Base-by-base conservation (phyloP, 306 rosid genomes). In the Carpinus fangiana region DNA sequence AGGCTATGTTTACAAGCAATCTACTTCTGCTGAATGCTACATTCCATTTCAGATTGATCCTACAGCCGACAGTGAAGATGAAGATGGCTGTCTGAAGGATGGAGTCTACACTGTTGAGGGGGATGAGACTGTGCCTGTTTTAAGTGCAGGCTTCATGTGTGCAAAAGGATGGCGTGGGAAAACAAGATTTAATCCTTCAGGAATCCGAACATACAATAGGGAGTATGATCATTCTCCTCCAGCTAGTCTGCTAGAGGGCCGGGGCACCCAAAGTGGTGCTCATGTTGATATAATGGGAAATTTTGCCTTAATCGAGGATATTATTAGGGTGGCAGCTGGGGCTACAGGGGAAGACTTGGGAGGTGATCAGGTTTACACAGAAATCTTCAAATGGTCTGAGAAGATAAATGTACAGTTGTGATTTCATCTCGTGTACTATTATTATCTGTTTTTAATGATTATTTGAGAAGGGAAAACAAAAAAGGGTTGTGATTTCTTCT, bases 271-370 rank as follows among this genome's bases (percentile, higher is more conserved):
- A 56, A 93, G 98, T 62, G 98, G 93, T 43, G 88, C 98, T 76
- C 98, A 93, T 74, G 98, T 93, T 78, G 96, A 93, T 73, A 93
- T 90, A 70, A 93, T 93, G 98, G 98, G 96, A 66, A 93, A 91
- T 76, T 93, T 91, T 67, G 96, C 92, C 7, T 78, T 93, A 84
- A 91, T 91, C 73, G 96, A 93, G 80, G 98, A 90, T 79, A 57
- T 93, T 74, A 2, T 93, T 60, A 87, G 96, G 77, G 84, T 93
- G 50, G 98, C 96, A 9, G 90, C 98, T 2, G 98, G 98, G 3
- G 94, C 93, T 36, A 60, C 43, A 4, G 98, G 98, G 38, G 87
- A 87, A 74, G 96, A 90, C 57, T 73, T 93, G 79, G 96, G 96
- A 31, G 94, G 98, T 67, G 94, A 93, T 87, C 88, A 10, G 36